Conservation (phyloP, 129 eudicot species). For the Flaveria ramosissima region DNA sequence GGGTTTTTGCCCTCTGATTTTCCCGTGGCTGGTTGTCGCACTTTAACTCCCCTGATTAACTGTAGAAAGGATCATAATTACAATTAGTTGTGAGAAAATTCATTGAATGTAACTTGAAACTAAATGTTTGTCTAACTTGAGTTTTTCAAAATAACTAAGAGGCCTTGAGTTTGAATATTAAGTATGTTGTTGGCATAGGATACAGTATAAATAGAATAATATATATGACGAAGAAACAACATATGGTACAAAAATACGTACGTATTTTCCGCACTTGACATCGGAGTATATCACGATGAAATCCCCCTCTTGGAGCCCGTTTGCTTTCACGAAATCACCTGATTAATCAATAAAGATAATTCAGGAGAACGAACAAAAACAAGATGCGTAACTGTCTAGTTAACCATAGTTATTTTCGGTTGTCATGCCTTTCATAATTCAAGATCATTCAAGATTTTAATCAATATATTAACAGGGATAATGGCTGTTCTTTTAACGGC, state of each 20-base stretch:
- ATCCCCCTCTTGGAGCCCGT: slow-evolving; percentile 98
- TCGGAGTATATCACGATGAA: slow-evolving; percentile 93
- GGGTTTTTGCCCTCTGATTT: slow-evolving; percentile 61
- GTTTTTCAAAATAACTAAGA: too few relatives aligned
- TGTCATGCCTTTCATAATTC: too few relatives aligned
- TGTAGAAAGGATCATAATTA: slow-evolving; percentile 20
- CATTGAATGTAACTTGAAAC: too few relatives aligned
- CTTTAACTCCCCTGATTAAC: slow-evolving; percentile 97
- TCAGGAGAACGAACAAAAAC: slow-evolving; percentile 8
- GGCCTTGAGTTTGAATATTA: too few relatives aligned
- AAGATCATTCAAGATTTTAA: too few relatives aligned
- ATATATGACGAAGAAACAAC: not conserved
- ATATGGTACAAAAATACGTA: slow-evolving; percentile 32
- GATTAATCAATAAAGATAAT: slow-evolving; percentile 6
- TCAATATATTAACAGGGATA: too few relatives aligned
- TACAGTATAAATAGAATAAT: too few relatives aligned
- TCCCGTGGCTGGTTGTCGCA: slow-evolving; percentile 60
- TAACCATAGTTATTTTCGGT: too few relatives aligned
- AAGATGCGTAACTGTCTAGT: too few relatives aligned
- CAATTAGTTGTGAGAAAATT: too few relatives aligned
- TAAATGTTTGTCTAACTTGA: not conserved
- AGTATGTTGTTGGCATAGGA: not conserved
- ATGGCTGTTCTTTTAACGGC: too few relatives aligned
- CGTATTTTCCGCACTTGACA: slow-evolving; percentile 90
- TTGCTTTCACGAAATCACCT: slow-evolving; percentile 91